These are phyloP conservation scores for Herpetospermum pedunculosum DNA, from an alignment of 306 rosid species.

Conservation along the genomic window DNA sequence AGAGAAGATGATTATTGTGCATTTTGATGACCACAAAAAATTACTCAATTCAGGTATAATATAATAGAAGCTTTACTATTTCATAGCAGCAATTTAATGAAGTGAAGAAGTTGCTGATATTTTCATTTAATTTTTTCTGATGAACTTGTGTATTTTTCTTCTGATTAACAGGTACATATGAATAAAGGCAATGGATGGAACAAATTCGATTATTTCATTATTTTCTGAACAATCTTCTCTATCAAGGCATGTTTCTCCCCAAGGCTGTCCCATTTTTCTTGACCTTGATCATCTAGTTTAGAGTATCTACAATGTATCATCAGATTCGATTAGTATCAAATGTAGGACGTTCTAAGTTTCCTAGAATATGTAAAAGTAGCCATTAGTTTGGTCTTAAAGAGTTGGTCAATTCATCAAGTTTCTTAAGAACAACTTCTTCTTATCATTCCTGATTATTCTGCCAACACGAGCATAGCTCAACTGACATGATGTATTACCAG, in stretches of 20 bases:
- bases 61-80: not conserved
- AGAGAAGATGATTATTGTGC: slow-evolving; percentile 27
- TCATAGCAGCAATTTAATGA: not conserved
- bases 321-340: too few relatives aligned
- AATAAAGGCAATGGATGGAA: not conserved
- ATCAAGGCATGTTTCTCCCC: not conserved
- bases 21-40: not conserved
- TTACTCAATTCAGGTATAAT: slow-evolving; percentile 2
- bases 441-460: too few relatives aligned
- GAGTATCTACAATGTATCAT: not conserved
- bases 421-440: too few relatives aligned
- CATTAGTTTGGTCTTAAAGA: not conserved
- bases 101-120: not conserved
- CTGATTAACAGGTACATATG: not conserved
- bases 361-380: not conserved
- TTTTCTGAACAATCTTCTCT: not conserved
- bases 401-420: not conserved
- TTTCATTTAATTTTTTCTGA: not conserved
- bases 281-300: not conserved
- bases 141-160: not conserved
- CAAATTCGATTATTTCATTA: not conserved
- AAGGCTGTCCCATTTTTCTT: not conserved
- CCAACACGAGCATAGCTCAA: too few relatives aligned
- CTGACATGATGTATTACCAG: too few relatives aligned
- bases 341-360: not conserved